phyloP scores from a whole-genome alignment of 2,329 filamentous ascomycete genomes.

The Lachnellula hyalina region DNA sequence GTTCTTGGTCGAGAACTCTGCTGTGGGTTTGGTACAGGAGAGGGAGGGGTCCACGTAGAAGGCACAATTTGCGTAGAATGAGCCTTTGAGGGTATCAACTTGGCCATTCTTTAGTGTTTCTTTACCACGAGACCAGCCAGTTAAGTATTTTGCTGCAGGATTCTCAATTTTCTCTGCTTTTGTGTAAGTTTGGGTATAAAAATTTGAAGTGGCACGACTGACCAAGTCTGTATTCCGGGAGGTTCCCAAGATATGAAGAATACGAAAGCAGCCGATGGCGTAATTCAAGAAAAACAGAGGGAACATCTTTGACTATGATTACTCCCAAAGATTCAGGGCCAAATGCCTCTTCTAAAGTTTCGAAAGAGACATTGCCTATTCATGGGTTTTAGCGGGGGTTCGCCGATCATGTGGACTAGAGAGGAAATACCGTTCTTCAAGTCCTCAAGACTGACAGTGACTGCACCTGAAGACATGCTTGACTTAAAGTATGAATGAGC shows the following conservation, averaged over 20 bases:
- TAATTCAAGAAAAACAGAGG: conserved; percentile 63
- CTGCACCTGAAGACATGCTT: conserved; percentile 25
- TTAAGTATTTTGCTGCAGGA: conserved; percentile 56
- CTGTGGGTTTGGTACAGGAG: conserved; percentile 56
- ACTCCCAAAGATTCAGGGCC: conserved; percentile 88
- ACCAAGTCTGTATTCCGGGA: conserved; percentile 69
- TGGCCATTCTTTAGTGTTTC: conserved; percentile 74
- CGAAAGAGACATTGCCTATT: conserved; percentile 61
- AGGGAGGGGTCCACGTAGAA: conserved; percentile 64
- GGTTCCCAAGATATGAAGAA: conserved; percentile 80
- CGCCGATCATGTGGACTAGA: not conserved
- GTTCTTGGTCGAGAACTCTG: conserved; percentile 51
- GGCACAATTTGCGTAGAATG: conserved; percentile 78
- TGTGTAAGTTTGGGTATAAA: conserved; percentile 8
- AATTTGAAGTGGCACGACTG: conserved; percentile 24
- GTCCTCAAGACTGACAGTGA: conserved; percentile 56
- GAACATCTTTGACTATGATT: conserved; percentile 84
- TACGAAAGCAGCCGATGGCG: conserved; percentile 75
- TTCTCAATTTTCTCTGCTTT: conserved; percentile 51
- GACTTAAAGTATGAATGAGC: not conserved
- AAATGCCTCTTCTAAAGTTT: conserved; percentile 72
- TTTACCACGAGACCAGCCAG: conserved; percentile 76
- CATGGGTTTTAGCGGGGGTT: conserved; percentile 10
- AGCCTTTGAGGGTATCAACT: conserved; percentile 76
- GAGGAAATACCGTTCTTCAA: conserved; percentile 48